Percentiles rank a stretch among this genome's conserved stretches.
These are phyloP conservation scores for Exserohilum rostratum DNA, from an alignment of 2,329 filamentous ascomycete genomes.

Conservation along the genomic window DNA sequence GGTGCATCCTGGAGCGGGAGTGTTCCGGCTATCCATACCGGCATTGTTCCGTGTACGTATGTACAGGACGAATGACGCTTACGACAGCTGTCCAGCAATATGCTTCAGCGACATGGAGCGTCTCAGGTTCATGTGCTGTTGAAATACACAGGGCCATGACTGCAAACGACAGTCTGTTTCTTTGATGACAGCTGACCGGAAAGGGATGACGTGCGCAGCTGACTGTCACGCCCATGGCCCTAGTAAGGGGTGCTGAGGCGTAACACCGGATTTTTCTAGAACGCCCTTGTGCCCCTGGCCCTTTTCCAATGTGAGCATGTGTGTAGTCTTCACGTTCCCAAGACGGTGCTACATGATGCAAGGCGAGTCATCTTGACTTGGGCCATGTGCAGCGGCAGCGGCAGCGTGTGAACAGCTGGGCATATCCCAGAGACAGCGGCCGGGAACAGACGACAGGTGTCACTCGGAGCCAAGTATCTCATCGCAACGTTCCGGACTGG, in stretches of 20 bases:
- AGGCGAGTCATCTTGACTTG: conserved; percentile 1
- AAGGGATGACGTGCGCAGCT: conserved; percentile 20
- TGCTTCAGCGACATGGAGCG: background rate
- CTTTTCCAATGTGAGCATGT: background rate
- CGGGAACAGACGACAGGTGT: conserved; percentile 6
- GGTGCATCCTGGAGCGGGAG: conserved; percentile 1
- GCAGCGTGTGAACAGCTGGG: conserved; percentile 7
- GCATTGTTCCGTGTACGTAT: background rate
- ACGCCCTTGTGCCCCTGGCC: conserved; percentile 16
- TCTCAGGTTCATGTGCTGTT: background rate
- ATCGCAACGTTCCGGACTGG: conserved; percentile 20
- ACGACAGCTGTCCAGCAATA: background rate
- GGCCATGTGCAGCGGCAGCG: background rate
- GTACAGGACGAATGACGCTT: background rate
- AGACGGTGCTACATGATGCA: background rate
- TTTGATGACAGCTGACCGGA: conserved; percentile 11
- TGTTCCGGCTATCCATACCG: conserved; percentile 1
- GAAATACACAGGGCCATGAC: background rate
- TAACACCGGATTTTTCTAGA: conserved; percentile 8
- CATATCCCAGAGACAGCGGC: background rate
- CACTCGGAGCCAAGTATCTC: conserved; percentile 8
- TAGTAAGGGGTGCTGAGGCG: conserved; percentile 22
- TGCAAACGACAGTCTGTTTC: conserved; percentile 7
- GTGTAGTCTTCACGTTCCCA: background rate
- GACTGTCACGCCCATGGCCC: conserved; percentile 15